Base-by-base conservation (phyloP, 495 filamentous ascomycete species). In the Talaromyces proteolyticus region DNA sequence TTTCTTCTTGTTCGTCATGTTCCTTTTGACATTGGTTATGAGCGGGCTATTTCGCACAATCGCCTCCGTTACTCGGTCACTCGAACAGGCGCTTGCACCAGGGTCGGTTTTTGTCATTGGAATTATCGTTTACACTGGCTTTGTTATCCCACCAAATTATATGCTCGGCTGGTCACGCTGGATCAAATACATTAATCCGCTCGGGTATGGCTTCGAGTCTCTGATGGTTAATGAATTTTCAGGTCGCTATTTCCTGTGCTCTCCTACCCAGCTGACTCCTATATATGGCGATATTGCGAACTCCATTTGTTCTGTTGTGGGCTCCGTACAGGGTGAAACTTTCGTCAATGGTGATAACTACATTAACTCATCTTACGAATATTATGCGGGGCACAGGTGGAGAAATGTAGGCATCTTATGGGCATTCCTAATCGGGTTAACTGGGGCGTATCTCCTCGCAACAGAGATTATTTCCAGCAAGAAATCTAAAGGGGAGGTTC, bases 91-190 rank as follows among this genome's bases (percentile, higher is more conserved):
- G 41, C 83, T 94, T 81, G 85, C 88, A 1, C 89, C 88, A 3
- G 79, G 88, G 16, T 86, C 87, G 0, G 64, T 95, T 22, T 76
- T 95, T 53, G 91, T 96, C 63, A 74, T 96, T 44, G 78, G 80
- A 38, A 71, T 95, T 29, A 73, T 94, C 57, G 87, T 95, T 51
- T 96, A 93, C 62, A 95, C 91, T 45, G 91, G 91, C 8, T 96
- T 95, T 63, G 83, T 82, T 2, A 88, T 97, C 53, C 91, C 90
- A 1, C 77, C 80, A 38, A 63, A 60, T 44, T 44, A 68, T 49
- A 95, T 95, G 89, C 80, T 83, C 11, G 74, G 69, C 2, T 96
- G 91, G 86, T 88, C 87, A 55, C 76, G 87, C 25, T 95, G 91
- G 91, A 70, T 96, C 29, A 87, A 89, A 54, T 96, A 89, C 53